Base-by-base conservation (phyloP, 176 grass and related monocot species). In the Aegilops umbellulata region DNA sequence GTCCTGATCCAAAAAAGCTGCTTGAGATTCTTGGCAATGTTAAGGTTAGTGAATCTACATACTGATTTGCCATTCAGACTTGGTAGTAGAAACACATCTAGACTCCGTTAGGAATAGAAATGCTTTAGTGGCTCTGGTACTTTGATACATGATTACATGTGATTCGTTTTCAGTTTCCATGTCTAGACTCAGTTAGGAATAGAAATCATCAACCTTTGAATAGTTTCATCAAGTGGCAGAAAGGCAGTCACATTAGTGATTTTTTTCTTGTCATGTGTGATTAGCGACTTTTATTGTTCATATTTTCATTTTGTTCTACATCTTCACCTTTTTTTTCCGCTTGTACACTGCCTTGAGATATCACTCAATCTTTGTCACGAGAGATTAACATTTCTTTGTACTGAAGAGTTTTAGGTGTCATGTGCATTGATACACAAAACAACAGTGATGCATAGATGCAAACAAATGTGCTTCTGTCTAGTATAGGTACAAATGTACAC, bases 1-100 rank as follows among this genome's bases (percentile, higher is more conserved):
- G 92, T 90, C 75, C 89, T 74, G 85, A 96, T 86, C 91, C 93
- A 87, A 95, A 84, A 80, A 98, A 82, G 35, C 66, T 98, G 16
- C 88, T 98, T 75, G 80, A 87, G 85, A 88, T 94, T 42, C 76
- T 98, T 64, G 85, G 80, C 69, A 92, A 87, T 63, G 87, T 95
- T 85, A 99, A 99, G 90, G 94, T 99, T 62, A 76, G 78, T 84
- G n/a, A 91, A 83, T 74, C 35, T 47, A 8, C 31, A 31, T 35
- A 88, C 66, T 91, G 46, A 65, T 55, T 60, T 69, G 69, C 49
- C 25, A 64, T 86, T 26, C 46, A 31, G 15, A 72, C 31, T 62
- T 69, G 85, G 30, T 57, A 67, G 17, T 80, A 77, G 20, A 76
- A 83, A 27, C 14, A 26, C 34, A 29, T 72, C 10, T 79, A 9